Conservation (phyloP, 306 rosid genomes). For the Trifolium subterraneum region DNA sequence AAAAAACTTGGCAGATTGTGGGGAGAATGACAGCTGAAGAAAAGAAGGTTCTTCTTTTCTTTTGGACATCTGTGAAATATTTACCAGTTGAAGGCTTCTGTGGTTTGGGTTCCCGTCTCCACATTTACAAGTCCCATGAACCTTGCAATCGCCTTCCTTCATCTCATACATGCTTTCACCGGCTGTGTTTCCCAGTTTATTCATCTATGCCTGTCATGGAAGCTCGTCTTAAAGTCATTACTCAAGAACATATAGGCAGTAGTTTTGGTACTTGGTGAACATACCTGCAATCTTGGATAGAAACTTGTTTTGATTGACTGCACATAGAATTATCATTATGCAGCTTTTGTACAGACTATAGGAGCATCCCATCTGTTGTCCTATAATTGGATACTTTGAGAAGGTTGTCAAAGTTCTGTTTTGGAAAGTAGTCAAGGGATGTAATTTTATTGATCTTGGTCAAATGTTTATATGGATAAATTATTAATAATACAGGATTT, state of each 20-base stretch:
- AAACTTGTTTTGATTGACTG: constrained; percentile 60
- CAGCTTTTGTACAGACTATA: constrained; percentile 73
- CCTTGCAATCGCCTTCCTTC: constrained; percentile 72
- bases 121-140: constrained; percentile 67
- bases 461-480: constrained; percentile 58
- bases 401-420: constrained; percentile 44
- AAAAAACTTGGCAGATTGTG: constrained; percentile 67
- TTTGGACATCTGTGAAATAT: constrained; percentile 89
- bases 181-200: constrained; percentile 86
- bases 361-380: constrained; percentile 46
- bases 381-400: constrained; percentile 42
- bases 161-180: constrained; percentile 86
- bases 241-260: constrained; percentile 87
- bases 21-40: constrained; percentile 81
- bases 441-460: constrained; percentile 55
- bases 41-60: constrained; percentile 82
- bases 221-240: constrained; percentile 70
- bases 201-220: constrained; percentile 64
- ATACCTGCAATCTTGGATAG: constrained; percentile 49
- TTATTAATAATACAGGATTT: constrained; percentile 55
- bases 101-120: constrained; percentile 77
- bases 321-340: constrained; percentile 58
- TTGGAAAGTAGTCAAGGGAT: constrained; percentile 46
- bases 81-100: constrained; percentile 88
- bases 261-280: constrained; percentile 65